phyloP scores from a whole-genome alignment of 2,329 filamentous ascomycete genomes.

The Fusarium duplospermum region DNA sequence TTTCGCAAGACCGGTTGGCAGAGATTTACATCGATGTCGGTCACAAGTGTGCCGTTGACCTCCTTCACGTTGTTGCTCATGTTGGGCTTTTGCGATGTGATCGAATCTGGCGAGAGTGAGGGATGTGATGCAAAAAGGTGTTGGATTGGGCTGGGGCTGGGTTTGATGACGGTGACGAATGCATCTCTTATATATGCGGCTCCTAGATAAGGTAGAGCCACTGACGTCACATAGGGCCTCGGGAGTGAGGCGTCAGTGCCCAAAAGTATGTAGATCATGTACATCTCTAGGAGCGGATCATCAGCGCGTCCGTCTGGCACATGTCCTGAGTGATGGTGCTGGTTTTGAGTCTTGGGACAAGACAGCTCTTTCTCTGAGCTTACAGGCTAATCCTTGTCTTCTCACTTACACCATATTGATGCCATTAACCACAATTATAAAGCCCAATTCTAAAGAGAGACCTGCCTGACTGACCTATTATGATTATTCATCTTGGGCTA shows the following conservation, averaged over 20 bases:
- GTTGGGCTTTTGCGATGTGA: not conserved
- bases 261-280: not conserved
- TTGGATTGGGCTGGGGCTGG: not conserved
- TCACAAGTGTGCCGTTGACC: not conserved
- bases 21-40: not conserved
- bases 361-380: too few species aligned
- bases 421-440: too few species aligned
- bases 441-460: too few species aligned
- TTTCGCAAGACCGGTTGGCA: not conserved
- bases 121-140: not conserved
- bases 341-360: too few species aligned
- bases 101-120: not conserved
- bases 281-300: too few species aligned
- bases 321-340: too few species aligned
- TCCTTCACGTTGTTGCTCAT: not conserved
- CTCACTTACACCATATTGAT: too few species aligned
- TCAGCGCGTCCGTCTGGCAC: too few species aligned
- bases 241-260: too few species aligned
- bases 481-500: too few species aligned
- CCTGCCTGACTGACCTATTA: too few species aligned
- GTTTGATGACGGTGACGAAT: not conserved
- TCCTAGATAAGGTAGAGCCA: not conserved
- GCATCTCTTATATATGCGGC: not conserved
- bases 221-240: not conserved
- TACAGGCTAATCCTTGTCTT: too few species aligned